Evolutionary conservation across 495 filamentous ascomycete species (phyloP).

Genomic region (Podospora comata): DNA sequence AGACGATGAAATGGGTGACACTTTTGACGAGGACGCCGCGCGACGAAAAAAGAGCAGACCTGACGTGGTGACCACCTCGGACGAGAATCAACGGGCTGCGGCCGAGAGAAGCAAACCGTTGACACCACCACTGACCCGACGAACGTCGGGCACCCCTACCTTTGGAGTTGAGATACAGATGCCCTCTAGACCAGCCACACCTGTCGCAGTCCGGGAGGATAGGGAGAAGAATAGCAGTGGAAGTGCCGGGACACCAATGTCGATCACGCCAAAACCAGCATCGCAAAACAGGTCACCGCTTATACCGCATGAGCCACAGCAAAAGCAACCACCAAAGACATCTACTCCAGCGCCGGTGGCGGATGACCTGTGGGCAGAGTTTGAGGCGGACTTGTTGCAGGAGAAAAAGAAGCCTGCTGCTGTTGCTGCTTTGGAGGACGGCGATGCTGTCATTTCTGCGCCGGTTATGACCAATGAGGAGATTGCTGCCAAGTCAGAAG

Average conservation of each 20-base stretch:
- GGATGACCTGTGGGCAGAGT: constrained; percentile 87
- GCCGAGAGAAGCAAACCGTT: constrained; percentile 17
- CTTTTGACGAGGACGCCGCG: constrained; percentile 37
- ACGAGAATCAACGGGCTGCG: constrained; percentile 22
- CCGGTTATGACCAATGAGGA: constrained; percentile 68
- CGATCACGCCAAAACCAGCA: constrained; percentile 30
- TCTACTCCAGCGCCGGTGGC: constrained; percentile 47
- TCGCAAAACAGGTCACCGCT: constrained; percentile 39
- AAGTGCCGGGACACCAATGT: constrained; percentile 28
- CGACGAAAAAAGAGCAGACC: constrained; percentile 45
- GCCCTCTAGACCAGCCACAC: constrained; percentile 55
- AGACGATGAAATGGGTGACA: constrained; percentile 34
- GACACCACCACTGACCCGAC: constrained; percentile 36
- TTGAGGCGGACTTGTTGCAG: constrained; percentile 78
- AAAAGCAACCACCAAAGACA: constrained; percentile 14
- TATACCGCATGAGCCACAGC: constrained; percentile 32
- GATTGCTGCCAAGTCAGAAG: constrained; percentile 64
- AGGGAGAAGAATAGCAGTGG: constrained; percentile 7
- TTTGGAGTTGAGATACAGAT: constrained; percentile 54
- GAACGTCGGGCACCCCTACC: constrained; percentile 39
- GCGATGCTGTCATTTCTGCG: constrained; percentile 65
- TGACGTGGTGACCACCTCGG: constrained; percentile 24
- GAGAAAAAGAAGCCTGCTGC: constrained; percentile 20
- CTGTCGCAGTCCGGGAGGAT: constrained; percentile 30
- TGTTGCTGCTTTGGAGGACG: constrained; percentile 24